Evolutionary conservation across 768 basidiomycete species (phyloP).

Genomic region (Cubamyces lactineus): DNA sequence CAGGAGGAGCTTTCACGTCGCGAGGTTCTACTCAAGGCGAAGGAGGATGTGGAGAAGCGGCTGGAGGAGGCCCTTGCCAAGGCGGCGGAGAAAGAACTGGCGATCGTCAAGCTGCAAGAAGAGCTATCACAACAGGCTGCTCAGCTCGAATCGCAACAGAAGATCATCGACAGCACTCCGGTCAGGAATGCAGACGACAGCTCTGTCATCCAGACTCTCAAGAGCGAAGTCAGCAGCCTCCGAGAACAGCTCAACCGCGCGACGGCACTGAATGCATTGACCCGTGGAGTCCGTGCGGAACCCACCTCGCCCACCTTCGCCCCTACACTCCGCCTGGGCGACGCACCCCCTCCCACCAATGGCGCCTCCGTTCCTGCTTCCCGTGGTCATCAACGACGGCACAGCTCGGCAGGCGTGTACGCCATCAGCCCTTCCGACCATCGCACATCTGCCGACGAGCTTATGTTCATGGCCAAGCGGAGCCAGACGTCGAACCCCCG

Average conservation of each 20-base stretch:
- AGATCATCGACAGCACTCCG: constrained; percentile 64
- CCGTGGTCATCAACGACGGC: constrained; percentile 76
- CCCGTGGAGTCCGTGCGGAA: constrained; percentile 69
- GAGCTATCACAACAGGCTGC: constrained; percentile 74
- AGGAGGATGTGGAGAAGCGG: constrained; percentile 77
- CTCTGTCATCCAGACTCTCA: constrained; percentile 85
- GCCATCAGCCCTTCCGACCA: constrained; percentile 59
- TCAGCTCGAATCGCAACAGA: constrained; percentile 79
- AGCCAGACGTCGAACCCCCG: constrained; percentile 74
- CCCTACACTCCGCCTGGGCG: constrained; percentile 67
- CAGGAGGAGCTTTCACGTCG: constrained; percentile 73
- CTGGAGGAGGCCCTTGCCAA: constrained; percentile 78
- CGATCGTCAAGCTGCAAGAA: constrained; percentile 78
- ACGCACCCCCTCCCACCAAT: constrained; percentile 48
- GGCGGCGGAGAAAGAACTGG: constrained; percentile 80
- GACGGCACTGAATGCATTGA: constrained; percentile 89
- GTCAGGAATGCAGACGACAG: constrained; percentile 77
- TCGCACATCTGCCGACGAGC: constrained; percentile 77
- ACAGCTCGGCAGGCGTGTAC: constrained; percentile 85
- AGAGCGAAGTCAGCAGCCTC: constrained; percentile 88
- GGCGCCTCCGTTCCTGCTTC: constrained; percentile 38
- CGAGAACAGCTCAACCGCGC: constrained; percentile 95
- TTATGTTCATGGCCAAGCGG: constrained; percentile 74
- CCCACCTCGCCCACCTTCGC: constrained; percentile 87
- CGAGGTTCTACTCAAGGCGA: constrained; percentile 73